phyloP scores from a whole-genome alignment of 2,329 filamentous ascomycete species.

The Incumbomyces lentus region DNA sequence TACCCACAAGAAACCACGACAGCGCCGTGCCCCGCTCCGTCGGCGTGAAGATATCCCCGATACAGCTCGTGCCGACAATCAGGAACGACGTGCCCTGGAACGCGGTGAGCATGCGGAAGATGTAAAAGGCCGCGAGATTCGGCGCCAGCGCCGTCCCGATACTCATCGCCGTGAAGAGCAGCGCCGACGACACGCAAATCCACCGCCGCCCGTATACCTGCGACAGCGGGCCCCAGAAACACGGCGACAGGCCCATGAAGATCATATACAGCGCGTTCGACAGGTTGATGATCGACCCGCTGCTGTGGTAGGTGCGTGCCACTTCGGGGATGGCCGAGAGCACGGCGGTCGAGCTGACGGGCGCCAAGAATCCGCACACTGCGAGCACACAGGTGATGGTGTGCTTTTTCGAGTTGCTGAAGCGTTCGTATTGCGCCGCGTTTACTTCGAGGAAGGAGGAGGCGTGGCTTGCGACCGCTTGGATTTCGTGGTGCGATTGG shows the following conservation, averaged over 20 bases:
- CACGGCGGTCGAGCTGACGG: constrained; percentile 63
- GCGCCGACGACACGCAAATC: constrained; percentile 50
- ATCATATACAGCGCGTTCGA: constrained; percentile 67
- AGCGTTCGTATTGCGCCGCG: constrained; percentile 52
- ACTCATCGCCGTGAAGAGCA: constrained; percentile 58
- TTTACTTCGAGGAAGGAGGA: constrained; percentile 26
- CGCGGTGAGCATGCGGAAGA: constrained; percentile 64
- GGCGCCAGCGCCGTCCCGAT: constrained; percentile 62
- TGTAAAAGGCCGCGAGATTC: constrained; percentile 59
- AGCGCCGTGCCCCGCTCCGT: constrained; percentile 62
- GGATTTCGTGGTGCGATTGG: constrained; percentile 23
- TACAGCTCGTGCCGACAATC: constrained; percentile 58
- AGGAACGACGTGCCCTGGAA: constrained; percentile 68
- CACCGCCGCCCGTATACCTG: constrained; percentile 51
- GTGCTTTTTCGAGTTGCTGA: constrained; percentile 52
- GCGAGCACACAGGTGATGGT: constrained; percentile 59
- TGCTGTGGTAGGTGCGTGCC: constrained; percentile 53
- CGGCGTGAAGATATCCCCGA: constrained; percentile 57
- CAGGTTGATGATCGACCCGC: constrained; percentile 59
- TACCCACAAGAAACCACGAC: constrained; percentile 63
- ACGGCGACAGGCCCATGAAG: constrained; percentile 60
- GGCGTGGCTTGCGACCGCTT: constrained; percentile 12
- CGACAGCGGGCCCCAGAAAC: constrained; percentile 63
- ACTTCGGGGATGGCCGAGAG: constrained; percentile 66
- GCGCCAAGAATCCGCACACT: constrained; percentile 66